A percentile compares a stretch with the other conserved stretches of the same genome.
Conservation (phyloP, 805 yeast genomes). For the Limtongia smithiae region DNA sequence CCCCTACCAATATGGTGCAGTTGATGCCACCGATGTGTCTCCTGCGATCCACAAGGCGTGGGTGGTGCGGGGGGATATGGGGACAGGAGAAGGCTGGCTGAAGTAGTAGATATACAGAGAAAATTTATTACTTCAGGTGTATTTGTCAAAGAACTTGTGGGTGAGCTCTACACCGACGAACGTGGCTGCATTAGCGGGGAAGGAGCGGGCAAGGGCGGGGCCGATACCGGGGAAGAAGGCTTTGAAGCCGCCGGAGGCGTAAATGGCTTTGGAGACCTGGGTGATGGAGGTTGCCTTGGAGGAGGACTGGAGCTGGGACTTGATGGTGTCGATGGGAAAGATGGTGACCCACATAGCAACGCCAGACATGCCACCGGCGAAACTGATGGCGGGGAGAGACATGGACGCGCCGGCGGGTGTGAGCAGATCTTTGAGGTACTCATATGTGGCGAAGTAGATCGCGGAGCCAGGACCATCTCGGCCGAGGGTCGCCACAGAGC, state of each 20-base stretch:
- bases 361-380: constrained; percentile 96
- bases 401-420: constrained; percentile 49
- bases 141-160: constrained; percentile 35
- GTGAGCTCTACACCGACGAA: constrained; percentile 93
- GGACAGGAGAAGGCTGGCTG: no score
- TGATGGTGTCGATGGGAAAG: constrained; percentile 94
- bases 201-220: constrained; percentile 88
- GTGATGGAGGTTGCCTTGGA: constrained; percentile 52
- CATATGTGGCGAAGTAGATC: constrained; percentile 91
- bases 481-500: constrained; percentile 86
- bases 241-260: constrained; percentile 71
- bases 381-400: constrained; percentile 68
- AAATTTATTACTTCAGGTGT: no score
- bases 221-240: constrained; percentile 98
- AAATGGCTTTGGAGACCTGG: constrained; percentile 65
- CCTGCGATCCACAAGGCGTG: no score
- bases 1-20: no score
- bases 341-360: constrained; percentile 95
- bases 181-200: constrained; percentile 99
- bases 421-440: constrained; percentile 62
- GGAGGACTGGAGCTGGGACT: constrained; percentile 73
- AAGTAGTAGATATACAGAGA: no score
- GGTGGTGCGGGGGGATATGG: no score
- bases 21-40: no score
- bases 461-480: constrained; percentile 99